Percentiles rank a stretch among this genome's conserved stretches.
Conservation (phyloP, 176 grass and related monocot genomes). For the Cenchrus americanus region DNA sequence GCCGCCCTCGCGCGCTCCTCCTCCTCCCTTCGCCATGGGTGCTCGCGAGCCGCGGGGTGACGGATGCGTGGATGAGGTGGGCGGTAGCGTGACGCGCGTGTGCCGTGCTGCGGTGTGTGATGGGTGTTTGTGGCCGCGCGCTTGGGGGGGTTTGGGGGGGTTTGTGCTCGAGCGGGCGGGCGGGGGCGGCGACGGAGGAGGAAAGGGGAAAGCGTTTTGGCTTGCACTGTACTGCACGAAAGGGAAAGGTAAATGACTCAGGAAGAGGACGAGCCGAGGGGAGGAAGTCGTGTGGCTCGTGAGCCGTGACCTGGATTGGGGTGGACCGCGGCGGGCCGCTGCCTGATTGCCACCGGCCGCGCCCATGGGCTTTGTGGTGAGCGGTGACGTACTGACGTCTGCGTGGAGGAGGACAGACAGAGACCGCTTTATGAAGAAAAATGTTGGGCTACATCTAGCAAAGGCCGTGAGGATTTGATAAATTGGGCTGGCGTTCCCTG, state of each 20-base stretch:
- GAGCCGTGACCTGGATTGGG: not conserved
- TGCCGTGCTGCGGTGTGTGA: not conserved
- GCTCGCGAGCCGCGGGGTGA: not conserved
- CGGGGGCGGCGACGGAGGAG: not conserved
- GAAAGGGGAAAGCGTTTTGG: conserved; percentile 12
- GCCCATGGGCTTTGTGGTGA: not conserved
- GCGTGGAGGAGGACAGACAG: not conserved
- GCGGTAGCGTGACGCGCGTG: conserved; percentile 25
- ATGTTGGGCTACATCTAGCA: not conserved
- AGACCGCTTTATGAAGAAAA: not conserved
- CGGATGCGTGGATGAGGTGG: conserved; percentile 22
- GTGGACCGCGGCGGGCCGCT: not conserved
- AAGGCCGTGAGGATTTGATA: not conserved
- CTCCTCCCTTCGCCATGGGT: conserved; percentile 61
- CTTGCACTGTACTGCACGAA: conserved; percentile 35
- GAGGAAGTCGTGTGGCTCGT: not conserved
- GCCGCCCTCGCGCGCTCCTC: conserved; percentile 51
- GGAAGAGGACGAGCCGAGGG: conserved; percentile 33
- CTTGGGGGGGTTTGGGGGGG: conserved; percentile 29
- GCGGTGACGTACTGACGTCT: not conserved
- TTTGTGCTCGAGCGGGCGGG: not conserved
- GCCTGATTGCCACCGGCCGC: not conserved
- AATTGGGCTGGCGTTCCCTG: not conserved
- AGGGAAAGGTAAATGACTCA: no score
- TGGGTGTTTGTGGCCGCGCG: not conserved